Conservation (phyloP, 2,329 filamentous ascomycete species). For the Fusarium nelsonii region DNA sequence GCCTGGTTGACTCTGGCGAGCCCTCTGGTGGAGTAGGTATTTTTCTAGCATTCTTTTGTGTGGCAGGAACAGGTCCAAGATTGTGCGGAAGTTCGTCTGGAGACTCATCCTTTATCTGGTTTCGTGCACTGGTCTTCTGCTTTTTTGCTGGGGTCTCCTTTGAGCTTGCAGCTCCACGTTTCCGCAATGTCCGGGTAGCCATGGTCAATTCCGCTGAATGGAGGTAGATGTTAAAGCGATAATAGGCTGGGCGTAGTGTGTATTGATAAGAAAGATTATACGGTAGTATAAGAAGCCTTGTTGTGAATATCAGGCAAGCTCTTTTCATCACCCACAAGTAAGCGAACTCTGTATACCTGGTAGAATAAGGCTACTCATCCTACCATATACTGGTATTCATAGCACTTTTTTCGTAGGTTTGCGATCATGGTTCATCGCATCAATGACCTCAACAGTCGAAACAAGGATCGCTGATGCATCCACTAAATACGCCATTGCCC, state of each 20-base stretch:
- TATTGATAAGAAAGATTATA: neutral
- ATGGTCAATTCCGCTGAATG: constrained; percentile 13
- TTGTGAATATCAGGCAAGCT: neutral
- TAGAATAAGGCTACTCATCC: neutral
- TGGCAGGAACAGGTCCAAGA: constrained; percentile 24
- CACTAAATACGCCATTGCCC: neutral
- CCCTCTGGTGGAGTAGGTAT: constrained; percentile 2
- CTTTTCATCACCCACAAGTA: constrained; percentile 15
- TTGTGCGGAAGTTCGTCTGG: constrained; percentile 40
- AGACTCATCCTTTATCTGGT: neutral
- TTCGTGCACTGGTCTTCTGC: constrained; percentile 13
- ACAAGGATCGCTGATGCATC: constrained; percentile 33
- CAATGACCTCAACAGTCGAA: constrained; percentile 43
- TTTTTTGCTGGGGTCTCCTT: constrained; percentile 11
- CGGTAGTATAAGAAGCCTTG: neutral
- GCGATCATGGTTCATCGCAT: constrained; percentile 13
- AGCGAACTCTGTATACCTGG: too few relatives aligned
- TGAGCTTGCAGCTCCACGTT: constrained; percentile 11
- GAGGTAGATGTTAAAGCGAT: neutral
- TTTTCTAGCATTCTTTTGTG: constrained; percentile 8
- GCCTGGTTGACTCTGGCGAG: neutral
- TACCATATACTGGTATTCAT: neutral
- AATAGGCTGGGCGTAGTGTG: neutral
- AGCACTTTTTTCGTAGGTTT: neutral
- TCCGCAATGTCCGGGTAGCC: constrained; percentile 33